Conservation (phyloP, 345 rosid species). For the Eucalyptus lansdowneana region DNA sequence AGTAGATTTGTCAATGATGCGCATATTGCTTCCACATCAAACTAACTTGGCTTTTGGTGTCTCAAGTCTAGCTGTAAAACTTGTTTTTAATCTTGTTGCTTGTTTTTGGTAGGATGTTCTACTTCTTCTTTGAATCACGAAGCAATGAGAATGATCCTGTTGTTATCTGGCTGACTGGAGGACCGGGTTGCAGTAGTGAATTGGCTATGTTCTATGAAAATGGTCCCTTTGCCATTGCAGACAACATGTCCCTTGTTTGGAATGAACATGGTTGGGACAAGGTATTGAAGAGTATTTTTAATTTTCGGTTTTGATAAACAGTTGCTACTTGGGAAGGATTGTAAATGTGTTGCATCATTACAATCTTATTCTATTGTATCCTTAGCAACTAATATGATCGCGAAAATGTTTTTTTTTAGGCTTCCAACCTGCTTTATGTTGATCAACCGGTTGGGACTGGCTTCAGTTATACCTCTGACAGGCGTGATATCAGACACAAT, state of each 20-base stretch:
- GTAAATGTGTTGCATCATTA: neutral
- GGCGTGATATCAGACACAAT: constrained; percentile 73
- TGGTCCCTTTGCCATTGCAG: constrained; percentile 72
- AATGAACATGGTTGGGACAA: constrained; percentile 86
- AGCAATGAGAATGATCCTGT: constrained; percentile 62
- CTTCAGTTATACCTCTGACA: constrained; percentile 84
- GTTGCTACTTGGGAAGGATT: neutral
- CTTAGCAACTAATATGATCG: neutral
- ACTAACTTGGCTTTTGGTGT: neutral
- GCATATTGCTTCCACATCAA: neutral
- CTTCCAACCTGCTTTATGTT: constrained; percentile 81
- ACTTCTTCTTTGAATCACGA: constrained; percentile 98
- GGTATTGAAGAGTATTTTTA: constrained; percentile 18
- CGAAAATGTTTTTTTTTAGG: constrained; percentile 22
- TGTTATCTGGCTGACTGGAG: constrained; percentile 99
- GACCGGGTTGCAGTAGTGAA: constrained; percentile 98
- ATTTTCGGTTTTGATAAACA: neutral
- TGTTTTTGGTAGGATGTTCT: constrained; percentile 61
- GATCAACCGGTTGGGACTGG: constrained; percentile 99
- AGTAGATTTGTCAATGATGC: neutral
- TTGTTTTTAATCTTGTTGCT: neutral
- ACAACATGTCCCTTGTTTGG: constrained; percentile 89
- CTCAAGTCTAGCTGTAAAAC: neutral
- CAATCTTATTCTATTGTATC: neutral
- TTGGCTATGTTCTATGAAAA: constrained; percentile 98